Conservation (phyloP, 345 rosid species). For the Trapa bicornis region DNA sequence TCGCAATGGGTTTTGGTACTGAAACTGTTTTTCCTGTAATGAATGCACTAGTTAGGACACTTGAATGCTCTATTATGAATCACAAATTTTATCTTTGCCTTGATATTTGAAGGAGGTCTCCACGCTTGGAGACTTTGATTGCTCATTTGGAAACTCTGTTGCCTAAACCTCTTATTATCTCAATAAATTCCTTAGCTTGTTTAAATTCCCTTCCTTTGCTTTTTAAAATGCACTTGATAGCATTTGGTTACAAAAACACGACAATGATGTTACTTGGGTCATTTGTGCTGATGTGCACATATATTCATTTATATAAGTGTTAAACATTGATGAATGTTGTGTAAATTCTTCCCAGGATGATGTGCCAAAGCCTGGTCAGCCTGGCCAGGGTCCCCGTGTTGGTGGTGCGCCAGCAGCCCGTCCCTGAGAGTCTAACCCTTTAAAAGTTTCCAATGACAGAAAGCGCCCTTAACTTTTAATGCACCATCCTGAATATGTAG, state of each 20-base stretch:
- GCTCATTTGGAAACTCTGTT: too few relatives aligned
- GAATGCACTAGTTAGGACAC: neutral
- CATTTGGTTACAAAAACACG: neutral
- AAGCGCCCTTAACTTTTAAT: neutral
- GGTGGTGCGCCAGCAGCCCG: slow-evolving; percentile 43
- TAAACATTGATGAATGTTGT: neutral
- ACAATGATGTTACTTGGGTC: neutral
- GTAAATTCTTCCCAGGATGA: slow-evolving; percentile 26
- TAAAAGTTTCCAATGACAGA: neutral
- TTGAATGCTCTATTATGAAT: neutral
- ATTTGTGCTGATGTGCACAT: too few relatives aligned
- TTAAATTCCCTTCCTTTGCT: neutral
- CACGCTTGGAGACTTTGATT: too few relatives aligned
- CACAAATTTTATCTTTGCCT: too few relatives aligned
- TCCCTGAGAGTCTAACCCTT: slow-evolving; percentile 14
- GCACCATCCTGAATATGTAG: neutral
- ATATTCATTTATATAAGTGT: neutral
- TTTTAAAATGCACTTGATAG: neutral
- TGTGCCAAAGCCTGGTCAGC: slow-evolving; percentile 20
- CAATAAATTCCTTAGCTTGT: too few relatives aligned
- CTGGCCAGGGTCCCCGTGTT: slow-evolving; percentile 39
- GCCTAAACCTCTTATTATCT: too few relatives aligned
- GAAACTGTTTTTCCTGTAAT: neutral
- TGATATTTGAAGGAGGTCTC: too few relatives aligned
- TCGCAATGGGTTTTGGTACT: neutral